Conservation (phyloP, 2,329 filamentous ascomycete genomes). For the Orbilia javanica region DNA sequence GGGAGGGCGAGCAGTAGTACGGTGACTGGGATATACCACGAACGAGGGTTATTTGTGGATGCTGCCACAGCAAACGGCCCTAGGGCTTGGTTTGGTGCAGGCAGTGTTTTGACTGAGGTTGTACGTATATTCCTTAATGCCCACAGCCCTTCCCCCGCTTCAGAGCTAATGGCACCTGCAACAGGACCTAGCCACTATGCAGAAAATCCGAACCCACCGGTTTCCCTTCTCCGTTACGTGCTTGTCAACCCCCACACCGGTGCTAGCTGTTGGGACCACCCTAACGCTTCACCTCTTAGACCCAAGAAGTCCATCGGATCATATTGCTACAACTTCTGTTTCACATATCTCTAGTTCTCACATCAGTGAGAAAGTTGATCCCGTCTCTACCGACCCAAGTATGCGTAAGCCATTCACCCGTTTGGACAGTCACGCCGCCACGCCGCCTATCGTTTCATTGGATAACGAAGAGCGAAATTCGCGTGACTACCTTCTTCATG, state of each 20-base stretch:
- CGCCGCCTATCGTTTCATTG: neutral
- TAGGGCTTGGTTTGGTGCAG: slow-evolving; percentile 51
- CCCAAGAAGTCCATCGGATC: slow-evolving; percentile 67
- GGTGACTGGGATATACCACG: slow-evolving; percentile 24
- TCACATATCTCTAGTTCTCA: neutral
- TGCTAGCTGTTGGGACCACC: slow-evolving; percentile 85
- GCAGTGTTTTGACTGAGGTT: slow-evolving; percentile 48
- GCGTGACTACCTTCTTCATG: slow-evolving; percentile 65
- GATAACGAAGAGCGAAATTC: slow-evolving; percentile 63
- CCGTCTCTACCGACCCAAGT: slow-evolving; percentile 59
- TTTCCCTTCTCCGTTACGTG: slow-evolving; percentile 88
- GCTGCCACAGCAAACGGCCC: slow-evolving; percentile 42
- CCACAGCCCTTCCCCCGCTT: neutral
- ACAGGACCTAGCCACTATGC: slow-evolving; percentile 59
- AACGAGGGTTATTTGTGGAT: slow-evolving; percentile 59
- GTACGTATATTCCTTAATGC: slow-evolving; percentile 24
- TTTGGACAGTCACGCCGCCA: slow-evolving; percentile 17
- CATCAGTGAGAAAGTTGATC: slow-evolving; percentile 28
- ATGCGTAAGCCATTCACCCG: slow-evolving; percentile 63
- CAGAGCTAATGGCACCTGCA: neutral
- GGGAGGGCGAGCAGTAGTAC: neutral
- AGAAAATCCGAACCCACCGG: slow-evolving; percentile 59
- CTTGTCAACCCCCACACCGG: slow-evolving; percentile 76
- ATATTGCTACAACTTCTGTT: slow-evolving; percentile 23
- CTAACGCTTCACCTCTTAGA: slow-evolving; percentile 86